Base-by-base conservation (phyloP, 306 rosid genomes). In the Corylus avellana region DNA sequence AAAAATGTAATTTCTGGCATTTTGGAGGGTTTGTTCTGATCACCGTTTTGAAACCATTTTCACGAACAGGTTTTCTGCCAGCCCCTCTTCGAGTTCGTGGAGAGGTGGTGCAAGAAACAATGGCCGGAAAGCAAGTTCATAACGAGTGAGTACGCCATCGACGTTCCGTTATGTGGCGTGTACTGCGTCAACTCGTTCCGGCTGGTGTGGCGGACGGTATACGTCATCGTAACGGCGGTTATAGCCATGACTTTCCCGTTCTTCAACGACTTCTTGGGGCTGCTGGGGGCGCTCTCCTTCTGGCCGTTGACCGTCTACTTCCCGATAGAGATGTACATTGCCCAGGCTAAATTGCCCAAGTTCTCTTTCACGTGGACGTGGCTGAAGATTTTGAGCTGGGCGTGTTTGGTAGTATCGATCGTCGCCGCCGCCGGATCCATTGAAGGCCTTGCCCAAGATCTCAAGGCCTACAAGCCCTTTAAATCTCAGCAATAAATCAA, bases 281-380 rank as follows among this genome's bases (percentile, higher is more conserved):
- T 96, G 46, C 91, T 93, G 53, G 98, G 99, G 57, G 97, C 99
- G 59, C 81, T 91, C 4, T 93, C 99, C 0, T 96, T 96, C 58
- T 96, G 93, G 94, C 99, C 98, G 46, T 44, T 96, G 81, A 93
- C 98, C 0, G 97, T 96, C 50, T 96, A 88, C 79, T 96, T 96
- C 82, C 99, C 99, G 25, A 77, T 91, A 22, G 99, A 96, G 84
- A 91, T 93, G 99, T 93, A 96, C 91, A 91, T 96, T 2, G 90
- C 91, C 66, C 93, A 89, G 79, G 53, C 98, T 10, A 90, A 96
- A 57, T 81, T 88, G 74, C 85, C 78, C 7, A 91, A 70, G 73
- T 89, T 79, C 76, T 88, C 98, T 22, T 89, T 88, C 88, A 91
- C 97, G 0, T 93, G 99, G 98, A 89, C 76, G 32, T 93, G 95